Evolutionary conservation across 257 asterid genomes (phyloP).

Genomic region (Nicotiana knightiana): DNA sequence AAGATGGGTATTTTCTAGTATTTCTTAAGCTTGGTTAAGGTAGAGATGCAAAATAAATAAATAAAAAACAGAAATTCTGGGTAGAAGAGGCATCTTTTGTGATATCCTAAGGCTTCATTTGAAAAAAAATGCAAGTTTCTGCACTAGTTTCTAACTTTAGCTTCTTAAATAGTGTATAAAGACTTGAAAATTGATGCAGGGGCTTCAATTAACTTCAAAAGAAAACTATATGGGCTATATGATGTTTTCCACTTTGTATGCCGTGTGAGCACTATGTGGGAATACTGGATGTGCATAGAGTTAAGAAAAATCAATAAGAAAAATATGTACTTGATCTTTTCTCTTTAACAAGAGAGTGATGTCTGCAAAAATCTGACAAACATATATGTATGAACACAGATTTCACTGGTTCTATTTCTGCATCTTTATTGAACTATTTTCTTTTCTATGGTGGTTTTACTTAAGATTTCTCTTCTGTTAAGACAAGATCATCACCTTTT

Average conservation of each 20-base stretch:
- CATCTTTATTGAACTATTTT: background rate
- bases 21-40: background rate
- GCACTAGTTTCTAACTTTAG: background rate
- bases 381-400: background rate
- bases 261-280: background rate
- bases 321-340: background rate
- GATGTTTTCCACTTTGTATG: background rate
- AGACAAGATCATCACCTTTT: background rate
- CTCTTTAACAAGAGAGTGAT: background rate
- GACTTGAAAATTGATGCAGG: background rate
- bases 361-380: background rate
- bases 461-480: background rate
- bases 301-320: background rate
- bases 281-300: background rate
- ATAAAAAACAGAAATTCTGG: background rate
- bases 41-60: background rate
- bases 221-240: background rate
- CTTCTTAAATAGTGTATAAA: background rate
- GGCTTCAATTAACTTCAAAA: background rate
- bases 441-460: background rate
- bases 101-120: background rate
- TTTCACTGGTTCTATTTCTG: background rate
- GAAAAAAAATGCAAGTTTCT: no score
- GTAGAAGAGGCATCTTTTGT: background rate
- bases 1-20: background rate